These are phyloP conservation scores for Erucastrum elatum DNA, from an alignment of 345 rosid genomes.

Conservation along the genomic window DNA sequence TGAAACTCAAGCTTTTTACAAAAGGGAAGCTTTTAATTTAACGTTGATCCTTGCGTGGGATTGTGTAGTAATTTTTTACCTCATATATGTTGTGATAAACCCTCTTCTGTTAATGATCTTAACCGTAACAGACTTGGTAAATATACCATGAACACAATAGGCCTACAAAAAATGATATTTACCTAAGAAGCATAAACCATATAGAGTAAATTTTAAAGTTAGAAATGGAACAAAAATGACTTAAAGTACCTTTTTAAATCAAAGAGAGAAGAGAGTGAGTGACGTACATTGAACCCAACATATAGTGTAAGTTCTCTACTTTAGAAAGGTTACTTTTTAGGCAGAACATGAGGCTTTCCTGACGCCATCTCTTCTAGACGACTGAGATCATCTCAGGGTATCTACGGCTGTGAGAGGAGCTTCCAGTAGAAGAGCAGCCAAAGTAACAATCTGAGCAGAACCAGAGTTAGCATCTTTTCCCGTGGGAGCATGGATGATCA, in stretches of 20 bases:
- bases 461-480: not conserved
- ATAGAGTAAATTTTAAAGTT: not conserved
- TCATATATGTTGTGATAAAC: not conserved
- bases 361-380: not conserved
- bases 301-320: not conserved
- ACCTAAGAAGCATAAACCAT: not conserved
- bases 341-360: not conserved
- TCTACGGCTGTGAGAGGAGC: no score
- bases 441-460: not conserved
- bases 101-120: not conserved
- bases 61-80: no score
- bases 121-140: not conserved
- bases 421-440: not conserved
- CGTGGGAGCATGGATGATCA: not conserved
- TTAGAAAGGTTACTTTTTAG: not conserved
- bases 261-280: not conserved
- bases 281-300: not conserved
- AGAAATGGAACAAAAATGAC: not conserved
- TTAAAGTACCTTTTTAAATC: not conserved
- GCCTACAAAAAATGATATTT: not conserved
- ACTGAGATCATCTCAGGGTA: not conserved
- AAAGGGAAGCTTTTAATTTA: no score
- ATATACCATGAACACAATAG: not conserved
- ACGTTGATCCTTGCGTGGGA: not conserved
- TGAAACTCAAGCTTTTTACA: conserved; percentile 48